Percentiles rank a stretch among this genome's conserved stretches.
phyloP scores from a whole-genome alignment of 345 rosid species.

The Eucalyptus grandis region DNA sequence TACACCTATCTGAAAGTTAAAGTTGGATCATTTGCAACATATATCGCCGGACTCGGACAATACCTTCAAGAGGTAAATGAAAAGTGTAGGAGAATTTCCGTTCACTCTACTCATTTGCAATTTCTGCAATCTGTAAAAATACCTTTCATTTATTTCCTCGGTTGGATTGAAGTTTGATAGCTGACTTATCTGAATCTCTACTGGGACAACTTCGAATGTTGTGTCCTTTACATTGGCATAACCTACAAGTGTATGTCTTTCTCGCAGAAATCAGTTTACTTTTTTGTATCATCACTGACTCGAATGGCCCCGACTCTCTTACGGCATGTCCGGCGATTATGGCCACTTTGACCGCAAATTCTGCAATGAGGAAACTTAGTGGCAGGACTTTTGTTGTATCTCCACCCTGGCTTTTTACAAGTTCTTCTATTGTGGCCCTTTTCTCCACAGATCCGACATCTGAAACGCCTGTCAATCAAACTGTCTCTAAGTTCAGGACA shows the following conservation, averaged over 20 bases:
- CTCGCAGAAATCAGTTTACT: background rate
- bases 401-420: slow-evolving; percentile 28
- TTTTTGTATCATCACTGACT: background rate
- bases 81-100: background rate
- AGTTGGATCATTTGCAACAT: background rate
- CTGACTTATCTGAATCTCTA: background rate
- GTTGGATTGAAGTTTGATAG: background rate
- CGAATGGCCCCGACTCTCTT: slow-evolving; percentile 5
- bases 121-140: background rate
- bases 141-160: background rate
- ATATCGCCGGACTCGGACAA: background rate
- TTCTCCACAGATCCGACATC: slow-evolving; percentile 59
- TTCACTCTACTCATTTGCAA: background rate
- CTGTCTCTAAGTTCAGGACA: slow-evolving; percentile 60
- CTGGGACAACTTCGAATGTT: background rate
- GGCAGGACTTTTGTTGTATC: slow-evolving; percentile 4
- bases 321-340: slow-evolving; percentile 66
- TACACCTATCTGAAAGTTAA: background rate
- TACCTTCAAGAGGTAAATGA: background rate
- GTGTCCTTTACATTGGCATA: background rate
- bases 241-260: background rate
- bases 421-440: slow-evolving; percentile 89
- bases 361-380: slow-evolving; percentile 27
- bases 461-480: slow-evolving; percentile 29
- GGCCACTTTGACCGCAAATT: slow-evolving; percentile 49